These are phyloP conservation scores for Podaxis sp. DNA, from an alignment of 768 basidiomycete genomes.

Conservation along the genomic window DNA sequence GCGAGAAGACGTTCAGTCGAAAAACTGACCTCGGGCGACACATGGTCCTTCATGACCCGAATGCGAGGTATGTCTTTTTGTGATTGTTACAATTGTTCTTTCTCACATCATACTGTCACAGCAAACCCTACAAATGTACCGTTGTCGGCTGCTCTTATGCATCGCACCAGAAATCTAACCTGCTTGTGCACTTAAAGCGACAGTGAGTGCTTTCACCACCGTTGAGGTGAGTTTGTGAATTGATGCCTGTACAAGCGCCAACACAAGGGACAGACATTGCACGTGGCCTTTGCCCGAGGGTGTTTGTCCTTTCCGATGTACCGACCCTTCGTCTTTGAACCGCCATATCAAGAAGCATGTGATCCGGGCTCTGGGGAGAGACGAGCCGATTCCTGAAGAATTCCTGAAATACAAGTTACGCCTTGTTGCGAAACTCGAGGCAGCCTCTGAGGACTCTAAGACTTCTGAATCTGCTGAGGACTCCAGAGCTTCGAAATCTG, in stretches of 20 bases:
- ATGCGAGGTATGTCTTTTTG: neutral
- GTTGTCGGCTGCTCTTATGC: neutral
- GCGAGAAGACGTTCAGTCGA: neutral
- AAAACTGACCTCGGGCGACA: neutral
- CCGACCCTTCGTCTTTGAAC: conserved; percentile 4
- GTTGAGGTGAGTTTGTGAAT: neutral
- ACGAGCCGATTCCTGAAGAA: neutral
- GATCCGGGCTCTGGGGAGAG: neutral
- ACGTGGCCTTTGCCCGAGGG: neutral
- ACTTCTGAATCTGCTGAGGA: too few species aligned
- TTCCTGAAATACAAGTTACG: too few species aligned
- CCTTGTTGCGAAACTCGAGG: neutral
- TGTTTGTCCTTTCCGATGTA: neutral
- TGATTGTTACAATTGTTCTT: neutral
- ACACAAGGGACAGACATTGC: neutral
- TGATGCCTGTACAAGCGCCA: neutral
- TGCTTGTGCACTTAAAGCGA: neutral
- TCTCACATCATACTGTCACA: neutral
- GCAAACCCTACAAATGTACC: neutral
- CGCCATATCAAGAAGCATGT: neutral
- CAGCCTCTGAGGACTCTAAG: neutral
- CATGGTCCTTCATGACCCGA: neutral
- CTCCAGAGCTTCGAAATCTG: too few species aligned
- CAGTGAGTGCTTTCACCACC: neutral
- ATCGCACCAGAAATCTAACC: neutral